Evolutionary conservation across 441 rosid species (phyloP).

Genomic region (Pelargonium fulgidum): DNA sequence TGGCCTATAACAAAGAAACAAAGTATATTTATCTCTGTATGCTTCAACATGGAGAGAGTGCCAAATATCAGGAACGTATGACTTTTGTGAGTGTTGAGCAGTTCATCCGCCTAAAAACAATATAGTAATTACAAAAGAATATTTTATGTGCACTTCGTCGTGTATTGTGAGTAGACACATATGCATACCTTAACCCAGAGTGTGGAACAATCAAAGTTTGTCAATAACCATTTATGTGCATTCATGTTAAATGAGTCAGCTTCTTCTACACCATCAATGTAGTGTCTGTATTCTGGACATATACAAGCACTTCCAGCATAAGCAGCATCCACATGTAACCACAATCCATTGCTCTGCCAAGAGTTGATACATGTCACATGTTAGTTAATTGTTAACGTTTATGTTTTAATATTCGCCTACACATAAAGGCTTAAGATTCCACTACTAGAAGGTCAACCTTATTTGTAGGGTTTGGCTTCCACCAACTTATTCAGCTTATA

Average conservation of each 20-base stretch:
- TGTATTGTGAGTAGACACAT: constrained; percentile 10
- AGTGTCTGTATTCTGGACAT: constrained; percentile 68
- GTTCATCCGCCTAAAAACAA: neutral
- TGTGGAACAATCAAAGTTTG: constrained; percentile 78
- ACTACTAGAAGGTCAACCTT: too few relatives aligned
- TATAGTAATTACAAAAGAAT: neutral
- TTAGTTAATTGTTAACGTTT: neutral
- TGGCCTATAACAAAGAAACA: neutral
- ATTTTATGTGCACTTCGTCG: neutral
- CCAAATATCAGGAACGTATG: constrained; percentile 4
- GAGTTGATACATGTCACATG: constrained; percentile 12
- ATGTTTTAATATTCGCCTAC: too few relatives aligned
- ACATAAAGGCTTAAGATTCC: too few relatives aligned
- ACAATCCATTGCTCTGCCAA: constrained; percentile 50
- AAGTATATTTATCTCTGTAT: neutral
- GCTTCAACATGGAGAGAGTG: neutral
- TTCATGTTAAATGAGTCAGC: constrained; percentile 89
- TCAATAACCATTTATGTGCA: constrained; percentile 82
- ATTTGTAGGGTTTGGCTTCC: too few relatives aligned
- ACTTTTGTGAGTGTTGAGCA: neutral
- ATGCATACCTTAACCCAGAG: constrained; percentile 79
- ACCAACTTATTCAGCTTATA: too few relatives aligned
- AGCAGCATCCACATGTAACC: constrained; percentile 92
- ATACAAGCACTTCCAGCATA: constrained; percentile 90
- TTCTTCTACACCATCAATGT: constrained; percentile 67